Conservation (phyloP, 2,329 filamentous ascomycete species). For the Onygenales sp. region DNA sequence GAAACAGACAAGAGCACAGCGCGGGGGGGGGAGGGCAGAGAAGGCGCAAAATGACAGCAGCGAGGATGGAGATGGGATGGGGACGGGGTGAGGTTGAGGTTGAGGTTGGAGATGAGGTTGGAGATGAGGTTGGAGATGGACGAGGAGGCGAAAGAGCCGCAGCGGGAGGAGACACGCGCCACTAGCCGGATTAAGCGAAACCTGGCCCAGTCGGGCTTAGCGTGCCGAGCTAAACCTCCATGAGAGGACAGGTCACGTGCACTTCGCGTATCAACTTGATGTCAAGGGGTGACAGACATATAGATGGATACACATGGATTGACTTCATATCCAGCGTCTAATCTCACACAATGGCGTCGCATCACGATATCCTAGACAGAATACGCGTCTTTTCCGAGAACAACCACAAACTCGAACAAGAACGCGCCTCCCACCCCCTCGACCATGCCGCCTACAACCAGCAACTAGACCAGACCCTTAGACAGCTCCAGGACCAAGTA, state of each 20-base stretch:
- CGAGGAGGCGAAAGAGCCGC: too few species aligned
- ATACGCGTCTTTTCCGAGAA: constrained; percentile 21
- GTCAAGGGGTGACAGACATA: too few species aligned
- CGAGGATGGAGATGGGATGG: neutral
- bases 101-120: neutral
- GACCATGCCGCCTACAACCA: constrained; percentile 25
- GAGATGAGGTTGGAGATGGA: neutral
- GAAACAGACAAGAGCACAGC: constrained; percentile 5
- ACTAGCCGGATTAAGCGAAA: too few species aligned
- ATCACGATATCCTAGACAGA: constrained; percentile 7
- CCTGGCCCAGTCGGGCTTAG: too few species aligned
- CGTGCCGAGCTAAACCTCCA: too few species aligned
- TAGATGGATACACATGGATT: too few species aligned
- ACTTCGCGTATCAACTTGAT: too few species aligned
- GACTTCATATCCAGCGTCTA: neutral
- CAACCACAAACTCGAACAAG: constrained; percentile 25
- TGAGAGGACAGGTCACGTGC: too few species aligned
- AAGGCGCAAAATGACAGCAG: neutral
- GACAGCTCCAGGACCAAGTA: constrained; percentile 52
- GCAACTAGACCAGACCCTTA: constrained; percentile 55
- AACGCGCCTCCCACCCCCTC: constrained; percentile 19
- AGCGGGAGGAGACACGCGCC: too few species aligned
- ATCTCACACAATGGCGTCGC: neutral
- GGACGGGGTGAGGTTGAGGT: neutral
- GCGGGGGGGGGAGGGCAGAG: neutral